phyloP scores from a whole-genome alignment of 352 stramenopile genomes.

The Phytophthora sp. region DNA sequence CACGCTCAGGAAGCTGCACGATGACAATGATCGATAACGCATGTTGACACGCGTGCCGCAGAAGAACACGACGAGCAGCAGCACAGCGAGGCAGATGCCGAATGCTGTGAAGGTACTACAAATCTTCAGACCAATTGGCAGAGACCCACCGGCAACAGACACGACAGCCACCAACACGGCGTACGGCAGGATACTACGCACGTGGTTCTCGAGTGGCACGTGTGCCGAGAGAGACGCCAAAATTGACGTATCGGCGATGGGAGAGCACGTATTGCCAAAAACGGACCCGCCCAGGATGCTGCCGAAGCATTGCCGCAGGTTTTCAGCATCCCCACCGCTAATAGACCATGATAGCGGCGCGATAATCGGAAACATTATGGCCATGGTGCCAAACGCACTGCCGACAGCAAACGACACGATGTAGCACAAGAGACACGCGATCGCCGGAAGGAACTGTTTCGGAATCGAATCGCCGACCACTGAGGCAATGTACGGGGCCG shows the following conservation, averaged over 20 bases:
- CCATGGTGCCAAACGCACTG: constrained; percentile 91
- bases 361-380: constrained; percentile 94
- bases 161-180: constrained; percentile 73
- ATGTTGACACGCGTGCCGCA: constrained; percentile 81
- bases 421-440: constrained; percentile 86
- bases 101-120: constrained; percentile 84
- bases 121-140: constrained; percentile 78
- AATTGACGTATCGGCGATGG: constrained; percentile 95
- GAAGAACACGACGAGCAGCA: constrained; percentile 84
- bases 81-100: constrained; percentile 69
- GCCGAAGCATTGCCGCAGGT: constrained; percentile 88
- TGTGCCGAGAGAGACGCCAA: constrained; percentile 81
- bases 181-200: constrained; percentile 88
- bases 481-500: constrained; percentile 81
- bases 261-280: constrained; percentile 90
- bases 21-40: constrained; percentile 76
- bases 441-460: constrained; percentile 80
- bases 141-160: constrained; percentile 66
- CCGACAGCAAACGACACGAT: constrained; percentile 92
- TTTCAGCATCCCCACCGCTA: constrained; percentile 75
- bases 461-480: constrained; percentile 78
- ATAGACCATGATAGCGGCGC: constrained; percentile 86
- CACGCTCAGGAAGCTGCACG: constrained; percentile 72
- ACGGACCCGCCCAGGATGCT: constrained; percentile 88
- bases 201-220: constrained; percentile 82